Evolutionary conservation across 108 stramenopile genomes (phyloP), one percentile per base, ranked within the genome.

Genomic region (Pelagomonas calceolata): DNA sequence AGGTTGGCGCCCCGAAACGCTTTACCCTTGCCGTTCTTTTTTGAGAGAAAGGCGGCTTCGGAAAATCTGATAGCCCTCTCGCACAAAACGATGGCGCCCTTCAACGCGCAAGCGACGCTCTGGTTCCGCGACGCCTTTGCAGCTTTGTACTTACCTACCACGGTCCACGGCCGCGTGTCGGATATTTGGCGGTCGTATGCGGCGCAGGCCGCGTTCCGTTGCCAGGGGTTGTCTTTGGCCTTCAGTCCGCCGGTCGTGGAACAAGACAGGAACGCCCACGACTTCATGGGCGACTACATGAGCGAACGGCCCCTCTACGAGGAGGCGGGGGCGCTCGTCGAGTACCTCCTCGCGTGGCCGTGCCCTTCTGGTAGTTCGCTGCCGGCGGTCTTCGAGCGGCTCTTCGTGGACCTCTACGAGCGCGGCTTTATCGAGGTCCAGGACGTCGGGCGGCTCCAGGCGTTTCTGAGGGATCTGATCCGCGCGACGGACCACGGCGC

Each of bases 131-230:
- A 67, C 21, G 82, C 82, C 0, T 79, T 88, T 0, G 86, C 80
- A 80, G 84, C 80, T 0, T 73, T 77, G 67, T 73, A 84, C 15
- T 75, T 88, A 17, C 87, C 85, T 34, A 67, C 81, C 0, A 80
- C 85, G 12, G 87, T 88, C 12, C 75, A 77, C 63, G 83, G 83
- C 4, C 74, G 87, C 4, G 84, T 88, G 0, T 70, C 73, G 16
- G 87, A 88, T 66, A 88, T 88, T 34, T 88, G 87, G 87, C 75
- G 87, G 18, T 63, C 80, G 31, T 88, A 86, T 69, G 75, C 84
- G 75, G 79, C 85, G 32, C 82, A 84, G 64, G 4, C 66, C 0
- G 26, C 85, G 30, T 74, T 85, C 31, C 51, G 70, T 37, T 67
- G 71, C 21, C 33, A 68, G 21, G 77, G 72, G 16, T 34, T 79